Conservation (phyloP, 1,284 basidiomycete species). For the Volvariella surrecta region DNA sequence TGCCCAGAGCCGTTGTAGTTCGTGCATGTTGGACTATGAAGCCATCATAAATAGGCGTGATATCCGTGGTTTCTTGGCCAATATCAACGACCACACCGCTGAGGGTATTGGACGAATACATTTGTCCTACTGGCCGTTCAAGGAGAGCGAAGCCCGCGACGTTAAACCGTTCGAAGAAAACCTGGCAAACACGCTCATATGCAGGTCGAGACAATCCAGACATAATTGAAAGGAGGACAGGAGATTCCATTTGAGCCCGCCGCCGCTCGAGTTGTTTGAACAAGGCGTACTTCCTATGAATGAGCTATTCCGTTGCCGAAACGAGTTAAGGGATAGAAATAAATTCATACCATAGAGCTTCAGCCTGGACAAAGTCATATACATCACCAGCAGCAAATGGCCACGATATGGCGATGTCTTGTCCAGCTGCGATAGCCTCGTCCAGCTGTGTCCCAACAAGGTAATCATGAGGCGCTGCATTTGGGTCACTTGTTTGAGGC, state of each 20-base stretch:
- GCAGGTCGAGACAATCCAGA: conserved; percentile 65
- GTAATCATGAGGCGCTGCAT: conserved; percentile 66
- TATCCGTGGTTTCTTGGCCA: conserved; percentile 67
- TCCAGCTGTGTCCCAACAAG: conserved; percentile 79
- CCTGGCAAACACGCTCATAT: conserved; percentile 72
- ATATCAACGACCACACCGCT: conserved; percentile 84
- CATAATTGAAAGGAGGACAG: conserved; percentile 69
- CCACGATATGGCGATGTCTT: conserved; percentile 72
- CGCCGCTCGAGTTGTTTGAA: conserved; percentile 73
- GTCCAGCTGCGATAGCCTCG: conserved; percentile 66
- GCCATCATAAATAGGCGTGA: conserved; percentile 78
- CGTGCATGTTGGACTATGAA: conserved; percentile 54
- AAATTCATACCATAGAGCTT: conserved; percentile 76
- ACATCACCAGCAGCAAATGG: conserved; percentile 77
- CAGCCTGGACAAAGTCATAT: conserved; percentile 83
- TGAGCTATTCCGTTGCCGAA: conserved; percentile 3
- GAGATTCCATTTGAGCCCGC: conserved; percentile 82
- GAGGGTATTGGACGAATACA: conserved; percentile 76
- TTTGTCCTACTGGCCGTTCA: conserved; percentile 77
- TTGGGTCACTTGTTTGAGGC: conserved; percentile 28
- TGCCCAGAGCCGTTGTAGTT: conserved; percentile 58
- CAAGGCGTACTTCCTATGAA: conserved; percentile 73
- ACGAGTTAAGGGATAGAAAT: not conserved
- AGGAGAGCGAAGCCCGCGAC: conserved; percentile 80
- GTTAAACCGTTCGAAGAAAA: conserved; percentile 96